Conservation (phyloP, 73 alveolate species). For the Blepharisma stoltei region DNA sequence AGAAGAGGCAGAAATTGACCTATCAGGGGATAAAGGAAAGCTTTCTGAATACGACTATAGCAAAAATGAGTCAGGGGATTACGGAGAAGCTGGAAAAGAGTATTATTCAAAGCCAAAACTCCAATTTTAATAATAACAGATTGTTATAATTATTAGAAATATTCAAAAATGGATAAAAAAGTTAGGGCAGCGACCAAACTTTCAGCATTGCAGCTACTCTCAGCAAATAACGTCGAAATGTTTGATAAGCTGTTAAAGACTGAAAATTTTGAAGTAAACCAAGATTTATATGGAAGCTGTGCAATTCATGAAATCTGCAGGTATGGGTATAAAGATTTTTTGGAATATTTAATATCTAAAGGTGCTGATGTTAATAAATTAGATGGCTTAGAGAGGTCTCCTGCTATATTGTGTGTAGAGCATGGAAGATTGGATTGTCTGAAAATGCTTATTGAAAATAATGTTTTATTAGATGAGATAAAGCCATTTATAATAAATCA, state of each 20-base stretch:
- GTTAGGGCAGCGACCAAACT: not conserved
- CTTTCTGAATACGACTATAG: too few relatives aligned
- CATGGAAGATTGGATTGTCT: not conserved
- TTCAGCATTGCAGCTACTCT: not conserved
- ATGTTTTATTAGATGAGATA: too few relatives aligned
- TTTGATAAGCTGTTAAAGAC: not conserved
- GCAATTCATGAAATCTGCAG: slow-evolving; percentile 14
- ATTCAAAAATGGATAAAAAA: too few relatives aligned
- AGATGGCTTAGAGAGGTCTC: not conserved
- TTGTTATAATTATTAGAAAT: too few relatives aligned
- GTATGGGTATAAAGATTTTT: not conserved
- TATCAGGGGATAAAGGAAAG: too few relatives aligned
- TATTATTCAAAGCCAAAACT: too few relatives aligned
- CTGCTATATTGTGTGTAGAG: not conserved
- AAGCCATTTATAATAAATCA: too few relatives aligned
- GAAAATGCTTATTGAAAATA: not conserved
- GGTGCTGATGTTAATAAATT: not conserved
- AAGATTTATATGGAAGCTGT: not conserved
- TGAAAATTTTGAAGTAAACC: not conserved
- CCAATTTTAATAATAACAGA: too few relatives aligned
- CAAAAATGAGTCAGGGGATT: too few relatives aligned
- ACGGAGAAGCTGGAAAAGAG: too few relatives aligned
- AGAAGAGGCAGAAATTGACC: too few relatives aligned
- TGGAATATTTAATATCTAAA: not conserved
- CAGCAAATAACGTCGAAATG: not conserved